Percentiles rank a stretch among this genome's conserved stretches.
phyloP scores from a whole-genome alignment of 768 basidiomycete species.

The Tylopilus sp. region DNA sequence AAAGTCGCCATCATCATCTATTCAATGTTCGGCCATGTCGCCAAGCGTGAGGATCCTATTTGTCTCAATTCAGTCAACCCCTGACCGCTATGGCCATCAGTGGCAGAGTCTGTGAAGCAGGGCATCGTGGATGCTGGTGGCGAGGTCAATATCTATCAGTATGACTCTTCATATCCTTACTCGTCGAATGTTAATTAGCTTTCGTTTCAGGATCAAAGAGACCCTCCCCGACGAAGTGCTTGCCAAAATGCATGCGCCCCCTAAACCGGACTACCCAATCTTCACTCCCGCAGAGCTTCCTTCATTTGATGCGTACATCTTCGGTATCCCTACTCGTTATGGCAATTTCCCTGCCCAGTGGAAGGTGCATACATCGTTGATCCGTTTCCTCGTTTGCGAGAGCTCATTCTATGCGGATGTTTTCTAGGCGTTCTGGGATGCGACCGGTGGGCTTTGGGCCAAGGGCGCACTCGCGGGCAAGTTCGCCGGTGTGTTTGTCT shows the following conservation, averaged over 20 bases:
- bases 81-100: conserved; percentile 34
- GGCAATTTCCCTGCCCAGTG: conserved; percentile 49
- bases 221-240: conserved; percentile 72
- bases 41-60: conserved; percentile 65
- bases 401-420: background rate
- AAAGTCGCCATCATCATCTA: conserved; percentile 72
- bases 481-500: conserved; percentile 69
- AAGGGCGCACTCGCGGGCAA: conserved; percentile 65
- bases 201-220: conserved; percentile 58
- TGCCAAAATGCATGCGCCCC: conserved; percentile 61
- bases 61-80: conserved; percentile 2
- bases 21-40: conserved; percentile 70
- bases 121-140: conserved; percentile 52
- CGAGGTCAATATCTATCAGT: conserved; percentile 53
- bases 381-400: background rate
- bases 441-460: conserved; percentile 65
- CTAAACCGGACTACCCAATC: conserved; percentile 57
- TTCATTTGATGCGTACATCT: conserved; percentile 37
- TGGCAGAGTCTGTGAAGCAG: conserved; percentile 51
- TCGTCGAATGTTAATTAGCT: conserved; percentile 21
- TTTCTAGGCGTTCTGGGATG: conserved; percentile 62
- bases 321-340: conserved; percentile 45
- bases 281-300: conserved; percentile 14
- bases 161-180: conserved; percentile 17
- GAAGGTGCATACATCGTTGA: conserved; percentile 44